phyloP scores from a whole-genome alignment of 2,329 filamentous ascomycete genomes.

The Ophidiomyces ophidiicola region DNA sequence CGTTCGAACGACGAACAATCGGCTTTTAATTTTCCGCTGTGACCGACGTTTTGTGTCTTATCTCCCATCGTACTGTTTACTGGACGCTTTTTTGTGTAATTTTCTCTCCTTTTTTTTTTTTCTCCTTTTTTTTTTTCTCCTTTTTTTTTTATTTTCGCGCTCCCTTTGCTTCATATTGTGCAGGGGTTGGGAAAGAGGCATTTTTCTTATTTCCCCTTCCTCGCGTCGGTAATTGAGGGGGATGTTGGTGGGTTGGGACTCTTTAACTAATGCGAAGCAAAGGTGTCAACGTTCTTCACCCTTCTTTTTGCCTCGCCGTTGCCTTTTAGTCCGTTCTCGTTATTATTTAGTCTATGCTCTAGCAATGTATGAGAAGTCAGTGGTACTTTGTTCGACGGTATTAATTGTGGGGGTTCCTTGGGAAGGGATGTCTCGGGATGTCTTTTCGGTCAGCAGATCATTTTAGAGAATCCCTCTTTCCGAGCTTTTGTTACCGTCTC shows the following conservation, averaged over 20 bases:
- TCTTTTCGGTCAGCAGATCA: no score
- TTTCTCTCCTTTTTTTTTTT: conserved; percentile 3
- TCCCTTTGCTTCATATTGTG: neutral
- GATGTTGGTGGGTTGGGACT: conserved; percentile 18
- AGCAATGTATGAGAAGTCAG: conserved; percentile 10
- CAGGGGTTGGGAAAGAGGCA: conserved; percentile 1
- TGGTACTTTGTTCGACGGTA: neutral
- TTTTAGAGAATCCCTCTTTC: no score
- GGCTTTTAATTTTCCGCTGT: conserved; percentile 2
- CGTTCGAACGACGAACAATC: conserved; percentile 3
- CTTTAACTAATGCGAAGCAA: conserved; percentile 16
- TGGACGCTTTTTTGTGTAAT: conserved; percentile 8
- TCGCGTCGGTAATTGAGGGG: conserved; percentile 9
- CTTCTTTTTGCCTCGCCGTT: conserved; percentile 4
- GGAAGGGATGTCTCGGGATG: no score
- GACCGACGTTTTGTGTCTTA: neutral
- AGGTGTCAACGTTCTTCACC: conserved; percentile 13
- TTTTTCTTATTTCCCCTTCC: conserved; percentile 4
- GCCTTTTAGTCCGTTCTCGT: neutral
- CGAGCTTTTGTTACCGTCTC: no score
- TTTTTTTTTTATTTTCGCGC: conserved; percentile 1
- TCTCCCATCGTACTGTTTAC: conserved; percentile 2
- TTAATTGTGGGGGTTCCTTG: no score
- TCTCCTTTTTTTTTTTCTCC: conserved; percentile 16
- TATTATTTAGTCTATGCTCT: conserved; percentile 13